Conservation (phyloP, 768 basidiomycete genomes). For the Boletus tomentosulus region DNA sequence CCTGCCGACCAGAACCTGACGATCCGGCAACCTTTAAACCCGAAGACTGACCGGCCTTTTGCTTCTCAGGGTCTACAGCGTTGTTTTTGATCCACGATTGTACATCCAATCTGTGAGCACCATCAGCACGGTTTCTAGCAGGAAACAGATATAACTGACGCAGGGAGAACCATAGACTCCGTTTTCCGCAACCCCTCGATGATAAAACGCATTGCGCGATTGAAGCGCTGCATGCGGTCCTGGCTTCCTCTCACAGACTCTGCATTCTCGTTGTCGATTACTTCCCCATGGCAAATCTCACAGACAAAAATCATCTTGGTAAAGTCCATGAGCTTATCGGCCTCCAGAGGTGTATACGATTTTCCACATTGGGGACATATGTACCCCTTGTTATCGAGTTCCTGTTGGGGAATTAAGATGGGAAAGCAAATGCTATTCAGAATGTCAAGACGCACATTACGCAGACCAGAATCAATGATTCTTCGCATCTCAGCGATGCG, state of each 20-base stretch:
- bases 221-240: slow-evolving; percentile 95
- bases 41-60: slow-evolving; percentile 47
- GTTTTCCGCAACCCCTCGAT: slow-evolving; percentile 85
- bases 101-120: slow-evolving; percentile 66
- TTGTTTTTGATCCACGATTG: slow-evolving; percentile 76
- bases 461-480: slow-evolving; percentile 82
- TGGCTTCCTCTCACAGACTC: slow-evolving; percentile 82
- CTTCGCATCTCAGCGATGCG: slow-evolving; percentile 89
- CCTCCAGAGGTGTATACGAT: slow-evolving; percentile 82
- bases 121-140: background rate
- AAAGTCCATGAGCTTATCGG: slow-evolving; percentile 78
- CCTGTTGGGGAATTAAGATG: slow-evolving; percentile 43
- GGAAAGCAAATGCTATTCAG: background rate
- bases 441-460: slow-evolving; percentile 58
- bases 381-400: slow-evolving; percentile 97
- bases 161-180: slow-evolving; percentile 81
- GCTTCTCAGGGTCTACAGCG: slow-evolving; percentile 58
- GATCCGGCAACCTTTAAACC: slow-evolving; percentile 75
- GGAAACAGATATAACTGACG: slow-evolving; percentile 44
- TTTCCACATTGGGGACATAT: slow-evolving; percentile 87
- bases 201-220: slow-evolving; percentile 84
- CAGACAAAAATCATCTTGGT: slow-evolving; percentile 65
- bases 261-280: slow-evolving; percentile 88
- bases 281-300: slow-evolving; percentile 82
- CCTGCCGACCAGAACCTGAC: slow-evolving; percentile 51